A percentile compares a stretch with the other conserved stretches of the same genome.
Evolutionary conservation across 106 monocot species (phyloP).

Genomic region (Dendrobium officinale): DNA sequence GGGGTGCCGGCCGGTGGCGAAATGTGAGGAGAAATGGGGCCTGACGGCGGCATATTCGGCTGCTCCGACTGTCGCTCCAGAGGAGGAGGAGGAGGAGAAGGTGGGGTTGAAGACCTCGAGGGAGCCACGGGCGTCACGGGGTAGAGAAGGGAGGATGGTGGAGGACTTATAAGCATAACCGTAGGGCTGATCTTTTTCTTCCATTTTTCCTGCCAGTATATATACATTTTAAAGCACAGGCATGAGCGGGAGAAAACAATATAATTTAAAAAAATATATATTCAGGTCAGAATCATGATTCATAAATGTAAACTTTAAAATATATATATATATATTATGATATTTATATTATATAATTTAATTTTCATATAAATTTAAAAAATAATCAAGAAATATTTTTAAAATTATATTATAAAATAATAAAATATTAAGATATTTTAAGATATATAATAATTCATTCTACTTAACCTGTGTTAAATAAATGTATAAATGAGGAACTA

Average conservation of each 20-base stretch:
- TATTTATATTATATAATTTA: too few relatives aligned
- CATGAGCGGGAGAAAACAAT: not conserved
- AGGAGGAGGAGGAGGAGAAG: conserved; percentile 21
- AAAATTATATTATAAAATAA: too few relatives aligned
- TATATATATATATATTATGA: too few relatives aligned
- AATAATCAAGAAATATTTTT: too few relatives aligned
- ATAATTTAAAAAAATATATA: too few relatives aligned
- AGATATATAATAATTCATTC: too few relatives aligned
- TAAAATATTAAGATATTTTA: too few relatives aligned
- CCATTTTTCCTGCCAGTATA: not conserved
- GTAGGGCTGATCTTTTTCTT: not conserved
- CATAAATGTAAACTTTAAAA: too few relatives aligned
- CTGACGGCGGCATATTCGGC: not conserved
- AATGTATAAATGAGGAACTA: too few relatives aligned
- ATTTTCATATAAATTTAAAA: too few relatives aligned
- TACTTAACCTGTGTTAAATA: too few relatives aligned
- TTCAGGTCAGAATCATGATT: too few relatives aligned
- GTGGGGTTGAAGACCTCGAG: conserved; percentile 91
- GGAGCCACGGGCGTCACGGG: conserved; percentile 81
- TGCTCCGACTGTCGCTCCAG: not conserved
- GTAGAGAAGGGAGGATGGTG: conserved; percentile 27
- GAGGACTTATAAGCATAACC: not conserved
- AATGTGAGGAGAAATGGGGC: conserved; percentile 11
- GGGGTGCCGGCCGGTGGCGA: conserved; percentile 23
- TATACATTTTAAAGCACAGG: not conserved